These are phyloP conservation scores for Colletotrichum paranaense DNA, from an alignment of 2,329 filamentous ascomycete genomes.

Conservation along the genomic window DNA sequence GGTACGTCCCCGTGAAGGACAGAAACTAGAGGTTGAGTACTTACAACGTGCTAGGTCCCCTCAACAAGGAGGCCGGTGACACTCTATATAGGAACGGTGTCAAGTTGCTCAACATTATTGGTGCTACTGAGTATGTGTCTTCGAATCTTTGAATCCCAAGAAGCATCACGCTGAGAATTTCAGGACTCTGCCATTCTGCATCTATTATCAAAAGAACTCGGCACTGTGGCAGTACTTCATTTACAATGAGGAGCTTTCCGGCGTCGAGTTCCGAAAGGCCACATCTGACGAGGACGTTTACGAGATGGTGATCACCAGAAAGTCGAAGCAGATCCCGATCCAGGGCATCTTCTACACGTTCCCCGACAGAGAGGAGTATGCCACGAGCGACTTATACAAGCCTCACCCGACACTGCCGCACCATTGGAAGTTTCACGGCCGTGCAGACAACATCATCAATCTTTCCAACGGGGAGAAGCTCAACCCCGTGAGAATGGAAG, in stretches of 20 bases:
- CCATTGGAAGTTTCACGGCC: constrained; percentile 46
- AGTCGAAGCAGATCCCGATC: constrained; percentile 48
- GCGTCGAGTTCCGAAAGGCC: constrained; percentile 51
- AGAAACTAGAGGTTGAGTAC: too few relatives aligned
- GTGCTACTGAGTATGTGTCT: constrained; percentile 50
- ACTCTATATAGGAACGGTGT: constrained; percentile 49
- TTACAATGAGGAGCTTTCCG: constrained; percentile 51
- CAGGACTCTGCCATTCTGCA: constrained; percentile 37
- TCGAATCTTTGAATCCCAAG: too few relatives aligned
- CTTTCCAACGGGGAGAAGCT: constrained; percentile 63
- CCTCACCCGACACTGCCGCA: constrained; percentile 50
- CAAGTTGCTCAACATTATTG: constrained; percentile 49
- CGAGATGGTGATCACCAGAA: constrained; percentile 52
- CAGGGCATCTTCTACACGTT: constrained; percentile 55
- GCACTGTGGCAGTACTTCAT: constrained; percentile 31
- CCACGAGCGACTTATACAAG: constrained; percentile 56
- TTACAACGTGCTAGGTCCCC: constrained; percentile 8
- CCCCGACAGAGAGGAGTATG: constrained; percentile 48
- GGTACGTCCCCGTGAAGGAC: constrained; percentile 40
- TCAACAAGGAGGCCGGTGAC: constrained; percentile 51
- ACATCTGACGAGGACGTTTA: constrained; percentile 44
- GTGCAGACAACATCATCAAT: constrained; percentile 56
- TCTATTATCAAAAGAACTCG: constrained; percentile 49
- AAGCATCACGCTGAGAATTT: background rate
- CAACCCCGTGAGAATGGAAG: constrained; percentile 57